Base-by-base conservation (phyloP, 148 eudicot genomes). In the Nyssa sinensis region DNA sequence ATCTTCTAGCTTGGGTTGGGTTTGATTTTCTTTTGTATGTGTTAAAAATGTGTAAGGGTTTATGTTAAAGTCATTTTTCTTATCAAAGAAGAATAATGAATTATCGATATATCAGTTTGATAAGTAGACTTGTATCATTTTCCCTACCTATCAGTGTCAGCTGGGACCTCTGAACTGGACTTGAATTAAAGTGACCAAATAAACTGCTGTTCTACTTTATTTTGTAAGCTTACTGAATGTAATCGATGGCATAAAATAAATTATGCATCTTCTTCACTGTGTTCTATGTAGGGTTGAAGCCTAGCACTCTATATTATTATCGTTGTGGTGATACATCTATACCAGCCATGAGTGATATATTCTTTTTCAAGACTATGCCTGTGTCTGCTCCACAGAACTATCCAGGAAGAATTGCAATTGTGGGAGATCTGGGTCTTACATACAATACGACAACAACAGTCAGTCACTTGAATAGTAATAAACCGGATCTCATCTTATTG, bases 361-460 rank as follows among this genome's bases (percentile, higher is more conserved):
- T 78, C 73, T 76, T 80, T 66, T 95, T 95, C 84, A 89, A 74
- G 87, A 95, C 99, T 21, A 95, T 95, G 99, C 99, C 98, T 59
- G 71, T 77, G 73, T 84, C 97, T 60, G 76, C 84, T 65, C 93
- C 93, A 7, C 64, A 33, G 55, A 87, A 69, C 74, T 93, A 93
- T 73, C 99, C 98, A 16, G 67, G 68, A 57, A 83, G 85, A 78
- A 89, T 95, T 72, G 99, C 90, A 29, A 66, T 95, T 49, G 87
- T 93, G 32, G 99, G 98, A 62, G 99, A 95, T 81, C 77, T 95
- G 49, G 99, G 99, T 72, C 98, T 95, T 33, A 92, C 97, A 4
- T 90, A 92, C 80, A 92, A 95, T 75, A 78, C 89, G 34, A 89
- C 98, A 6, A 76, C 83, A 29, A 95, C 98, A 32, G 62, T 95